Evolutionary conservation across 371 early-diverging fungal genomes (phyloP), one percentile per base, ranked within the genome.

Genomic region (Gilbertella persicaria): DNA sequence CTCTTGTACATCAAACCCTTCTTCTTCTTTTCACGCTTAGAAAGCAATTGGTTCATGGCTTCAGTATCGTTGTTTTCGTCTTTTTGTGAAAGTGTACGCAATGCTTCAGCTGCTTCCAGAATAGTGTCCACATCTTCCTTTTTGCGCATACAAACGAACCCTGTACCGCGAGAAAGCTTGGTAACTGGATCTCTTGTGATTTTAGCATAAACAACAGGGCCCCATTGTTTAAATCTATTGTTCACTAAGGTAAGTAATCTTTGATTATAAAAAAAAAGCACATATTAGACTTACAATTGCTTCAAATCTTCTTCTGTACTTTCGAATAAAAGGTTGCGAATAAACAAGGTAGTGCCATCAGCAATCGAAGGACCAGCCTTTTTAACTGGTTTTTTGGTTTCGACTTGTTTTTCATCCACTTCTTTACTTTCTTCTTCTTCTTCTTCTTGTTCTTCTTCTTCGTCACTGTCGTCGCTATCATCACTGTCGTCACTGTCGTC

Each of bases 271-370:
- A 1, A 1, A 4, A 2, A 21, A 0, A 4, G n/a, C 4, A 13
- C 5, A 5, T 2, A 20, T 38, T 35, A 8, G 53, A 82, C 84
- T 74, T 75, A 85, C 86, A 82, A 65, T 50, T 84, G 84, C 53
- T 77, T 73, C 12, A 97, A 78, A 43, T 86, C 91, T 37, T 90
- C 88, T 62, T 95, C 90, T 9, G 86, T 88, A 1, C 92, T 85
- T 28, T 95, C 96, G 59, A 94, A 97, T 25, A 90, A 78, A 44
- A 97, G 64, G 67, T 97, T 97, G 41, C 96, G 85, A 28, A 97
- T 78, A 68, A 97, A 97, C 25, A 97, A 78, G 3, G 97, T 97
- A 50, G 85, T 82, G 21, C 87, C 90, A 43, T 83, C 84, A 24
- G 76, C 67, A 37, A 73, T 63, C 1, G 71, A 64, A 10, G 83